Evolutionary conservation across 2,329 filamentous ascomycete species (phyloP).

Genomic region (Ceratocystiopsis minuta): DNA sequence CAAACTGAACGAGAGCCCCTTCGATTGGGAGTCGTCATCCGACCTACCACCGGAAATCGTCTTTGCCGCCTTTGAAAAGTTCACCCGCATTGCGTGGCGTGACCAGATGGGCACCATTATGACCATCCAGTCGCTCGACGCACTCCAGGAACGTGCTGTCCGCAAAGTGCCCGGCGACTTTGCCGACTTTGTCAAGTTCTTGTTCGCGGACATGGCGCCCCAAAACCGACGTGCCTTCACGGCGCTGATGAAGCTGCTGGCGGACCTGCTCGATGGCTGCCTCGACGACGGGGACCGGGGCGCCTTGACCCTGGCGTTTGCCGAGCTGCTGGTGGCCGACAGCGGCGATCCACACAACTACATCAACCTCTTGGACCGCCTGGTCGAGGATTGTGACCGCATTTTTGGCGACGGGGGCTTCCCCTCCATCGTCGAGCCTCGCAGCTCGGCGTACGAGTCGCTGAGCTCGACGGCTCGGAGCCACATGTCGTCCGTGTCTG

Average conservation of each 20-base stretch:
- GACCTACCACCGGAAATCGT: constrained; percentile 69
- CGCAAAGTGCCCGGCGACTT: constrained; percentile 57
- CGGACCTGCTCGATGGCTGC: constrained; percentile 75
- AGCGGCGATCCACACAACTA: constrained; percentile 49
- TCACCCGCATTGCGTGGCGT: constrained; percentile 71
- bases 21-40: constrained; percentile 52
- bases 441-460: constrained; percentile 39
- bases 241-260: constrained; percentile 66
- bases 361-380: constrained; percentile 71
- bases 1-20: constrained; percentile 64
- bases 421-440: constrained; percentile 24
- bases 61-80: constrained; percentile 87
- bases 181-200: constrained; percentile 46
- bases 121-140: constrained; percentile 49
- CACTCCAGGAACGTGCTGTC: constrained; percentile 50
- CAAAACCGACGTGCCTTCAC: constrained; percentile 64
- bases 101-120: constrained; percentile 78
- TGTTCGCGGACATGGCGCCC: constrained; percentile 48
- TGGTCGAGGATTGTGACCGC: constrained; percentile 76
- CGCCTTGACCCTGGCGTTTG: constrained; percentile 72
- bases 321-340: constrained; percentile 65
- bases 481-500: constrained; percentile 34
- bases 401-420: constrained; percentile 54
- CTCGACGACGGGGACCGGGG: constrained; percentile 83
- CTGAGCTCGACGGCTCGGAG: constrained; percentile 40